phyloP scores from a whole-genome alignment of 2,329 filamentous ascomycete genomes.

The Neophaeococcomyces mojaviensis region DNA sequence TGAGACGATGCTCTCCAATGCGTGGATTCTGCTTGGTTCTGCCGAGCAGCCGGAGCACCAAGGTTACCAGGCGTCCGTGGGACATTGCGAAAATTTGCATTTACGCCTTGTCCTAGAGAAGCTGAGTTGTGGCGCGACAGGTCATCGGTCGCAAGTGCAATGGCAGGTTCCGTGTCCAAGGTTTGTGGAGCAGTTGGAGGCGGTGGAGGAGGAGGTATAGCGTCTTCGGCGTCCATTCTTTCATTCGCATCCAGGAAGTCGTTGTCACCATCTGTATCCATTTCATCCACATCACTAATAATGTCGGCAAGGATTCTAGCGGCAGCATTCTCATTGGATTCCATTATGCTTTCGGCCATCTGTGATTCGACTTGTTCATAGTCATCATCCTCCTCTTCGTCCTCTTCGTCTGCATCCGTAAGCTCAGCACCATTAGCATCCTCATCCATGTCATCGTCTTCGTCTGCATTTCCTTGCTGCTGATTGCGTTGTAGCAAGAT shows the following conservation, averaged over 20 bases:
- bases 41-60: conserved; percentile 11
- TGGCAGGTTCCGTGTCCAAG: conserved; percentile 9
- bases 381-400: conserved; percentile 42
- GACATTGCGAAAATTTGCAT: conserved; percentile 55
- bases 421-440: conserved; percentile 32
- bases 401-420: conserved; percentile 32
- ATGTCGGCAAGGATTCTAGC: conserved; percentile 24
- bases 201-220: conserved; percentile 58
- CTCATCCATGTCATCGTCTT: conserved; percentile 29
- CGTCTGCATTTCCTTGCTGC: conserved; percentile 33
- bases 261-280: conserved; percentile 44
- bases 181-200: conserved; percentile 31
- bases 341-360: neutral
- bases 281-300: conserved; percentile 38
- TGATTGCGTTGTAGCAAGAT: conserved; percentile 31
- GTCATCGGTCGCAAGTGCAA: conserved; percentile 15
- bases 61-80: conserved; percentile 66
- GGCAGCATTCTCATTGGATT: conserved; percentile 10
- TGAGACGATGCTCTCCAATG: conserved; percentile 13
- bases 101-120: conserved; percentile 12
- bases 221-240: conserved; percentile 69
- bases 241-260: conserved; percentile 68
- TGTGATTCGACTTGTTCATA: conserved; percentile 23
- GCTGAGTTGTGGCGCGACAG: conserved; percentile 6
- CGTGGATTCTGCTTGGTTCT: conserved; percentile 16